These are phyloP conservation scores for Lactarius pseudohatsudake DNA, from an alignment of 768 basidiomycete species.

Conservation along the genomic window DNA sequence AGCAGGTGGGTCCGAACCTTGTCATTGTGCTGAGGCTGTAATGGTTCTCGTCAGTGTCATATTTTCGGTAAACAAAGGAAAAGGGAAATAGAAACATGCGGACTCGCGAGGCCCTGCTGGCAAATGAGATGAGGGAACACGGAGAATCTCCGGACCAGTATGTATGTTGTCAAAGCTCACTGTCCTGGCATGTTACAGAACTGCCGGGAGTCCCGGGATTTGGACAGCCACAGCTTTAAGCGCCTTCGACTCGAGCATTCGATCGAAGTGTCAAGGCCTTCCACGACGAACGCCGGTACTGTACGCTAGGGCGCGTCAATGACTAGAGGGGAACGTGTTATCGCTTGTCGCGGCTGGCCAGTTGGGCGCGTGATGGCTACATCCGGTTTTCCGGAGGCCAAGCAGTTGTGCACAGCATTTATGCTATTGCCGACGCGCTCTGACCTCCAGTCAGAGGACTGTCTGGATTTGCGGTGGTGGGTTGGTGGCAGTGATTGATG, in stretches of 20 bases:
- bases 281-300: background rate
- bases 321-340: background rate
- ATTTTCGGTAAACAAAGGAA: background rate
- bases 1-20: background rate
- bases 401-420: background rate
- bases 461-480: background rate
- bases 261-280: background rate
- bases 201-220: background rate
- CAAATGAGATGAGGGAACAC: too few relatives aligned
- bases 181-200: background rate
- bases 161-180: background rate
- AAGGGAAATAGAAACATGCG: background rate
- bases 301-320: background rate
- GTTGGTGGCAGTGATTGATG: background rate
- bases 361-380: background rate
- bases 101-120: too few relatives aligned
- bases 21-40: background rate
- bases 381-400: background rate
- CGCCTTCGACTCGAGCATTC: background rate
- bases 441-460: background rate
- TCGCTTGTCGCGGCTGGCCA: background rate
- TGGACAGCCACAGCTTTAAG: background rate
- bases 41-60: background rate
- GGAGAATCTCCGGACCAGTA: background rate
- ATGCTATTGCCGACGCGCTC: background rate